Percentiles rank a stretch among this genome's conserved stretches.
Evolutionary conservation across 1,139 yeast species (phyloP).

Genomic region (Pichia sp.): DNA sequence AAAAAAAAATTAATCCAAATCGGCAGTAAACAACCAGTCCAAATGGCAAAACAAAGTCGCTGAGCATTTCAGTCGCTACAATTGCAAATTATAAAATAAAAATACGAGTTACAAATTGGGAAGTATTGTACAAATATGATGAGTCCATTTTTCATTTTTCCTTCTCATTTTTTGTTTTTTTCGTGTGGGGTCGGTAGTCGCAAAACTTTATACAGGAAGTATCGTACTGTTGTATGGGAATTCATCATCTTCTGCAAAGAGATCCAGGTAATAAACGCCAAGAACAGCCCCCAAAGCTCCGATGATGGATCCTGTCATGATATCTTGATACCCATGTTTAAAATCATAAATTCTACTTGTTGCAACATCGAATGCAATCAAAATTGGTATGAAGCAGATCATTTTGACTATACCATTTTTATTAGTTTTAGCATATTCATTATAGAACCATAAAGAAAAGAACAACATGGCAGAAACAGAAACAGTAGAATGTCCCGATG

Average conservation of each 20-base stretch:
- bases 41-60: neutral
- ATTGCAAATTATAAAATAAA: neutral
- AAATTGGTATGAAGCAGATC: slow-evolving; percentile 30
- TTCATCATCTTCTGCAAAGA: neutral
- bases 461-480: slow-evolving; percentile 63
- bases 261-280: slow-evolving; percentile 7
- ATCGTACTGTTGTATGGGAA: neutral
- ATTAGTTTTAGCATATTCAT: slow-evolving; percentile 47
- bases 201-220: slow-evolving; percentile 4
- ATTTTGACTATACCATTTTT: neutral
- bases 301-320: slow-evolving; percentile 46
- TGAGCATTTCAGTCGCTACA: neutral
- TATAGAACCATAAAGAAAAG: slow-evolving; percentile 49
- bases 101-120: no score
- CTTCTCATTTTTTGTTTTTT: neutral
- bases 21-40: neutral
- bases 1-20: neutral
- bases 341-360: slow-evolving; percentile 45
- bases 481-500: slow-evolving; percentile 69
- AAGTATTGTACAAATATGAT: no score
- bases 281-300: slow-evolving; percentile 6
- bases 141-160: neutral
- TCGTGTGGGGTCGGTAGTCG: neutral
- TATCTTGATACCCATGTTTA: slow-evolving; percentile 71
- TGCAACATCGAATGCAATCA: slow-evolving; percentile 23